Evolutionary conservation across 495 filamentous ascomycete species (phyloP).

Genomic region (Aspergillus leporis): DNA sequence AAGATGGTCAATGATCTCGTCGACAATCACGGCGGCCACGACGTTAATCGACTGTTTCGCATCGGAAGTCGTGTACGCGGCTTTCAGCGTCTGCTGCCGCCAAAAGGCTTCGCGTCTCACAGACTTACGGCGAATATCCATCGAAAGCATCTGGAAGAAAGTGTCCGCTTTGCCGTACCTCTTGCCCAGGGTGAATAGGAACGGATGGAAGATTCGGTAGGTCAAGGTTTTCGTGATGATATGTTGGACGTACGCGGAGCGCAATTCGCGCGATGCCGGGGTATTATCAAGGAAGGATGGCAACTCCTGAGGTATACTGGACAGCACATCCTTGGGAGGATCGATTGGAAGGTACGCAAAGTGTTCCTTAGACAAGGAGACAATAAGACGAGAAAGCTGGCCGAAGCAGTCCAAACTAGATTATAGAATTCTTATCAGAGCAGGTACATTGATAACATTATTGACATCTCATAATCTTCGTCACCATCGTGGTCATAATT

Average conservation of each 20-base stretch:
- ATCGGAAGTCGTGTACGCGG: slow-evolving; percentile 61
- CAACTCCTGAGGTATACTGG: slow-evolving; percentile 54
- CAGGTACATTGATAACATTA: slow-evolving; percentile 42
- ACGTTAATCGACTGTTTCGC: slow-evolving; percentile 63
- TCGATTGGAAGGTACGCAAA: slow-evolving; percentile 59
- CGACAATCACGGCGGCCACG: slow-evolving; percentile 59
- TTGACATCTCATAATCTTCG: slow-evolving; percentile 32
- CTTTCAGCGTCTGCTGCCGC: slow-evolving; percentile 64
- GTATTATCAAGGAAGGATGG: slow-evolving; percentile 58
- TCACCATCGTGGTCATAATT: slow-evolving; percentile 28
- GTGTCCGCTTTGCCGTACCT: slow-evolving; percentile 63
- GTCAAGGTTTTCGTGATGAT: slow-evolving; percentile 60
- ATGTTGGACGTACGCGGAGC: slow-evolving; percentile 62
- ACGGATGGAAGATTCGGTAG: slow-evolving; percentile 64
- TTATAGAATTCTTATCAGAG: slow-evolving; percentile 42
- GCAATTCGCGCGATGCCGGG: slow-evolving; percentile 53
- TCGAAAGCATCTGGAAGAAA: slow-evolving; percentile 61
- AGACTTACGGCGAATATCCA: slow-evolving; percentile 62
- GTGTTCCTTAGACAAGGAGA: slow-evolving; percentile 57
- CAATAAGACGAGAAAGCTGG: slow-evolving; percentile 57
- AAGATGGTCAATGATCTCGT: slow-evolving; percentile 60
- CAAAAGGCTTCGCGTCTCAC: slow-evolving; percentile 63
- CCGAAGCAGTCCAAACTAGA: slow-evolving; percentile 61
- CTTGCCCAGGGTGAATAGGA: slow-evolving; percentile 62
- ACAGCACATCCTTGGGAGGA: slow-evolving; percentile 52